Base-by-base conservation (phyloP, 2,329 filamentous ascomycete species). In the Phialophora chinensis region DNA sequence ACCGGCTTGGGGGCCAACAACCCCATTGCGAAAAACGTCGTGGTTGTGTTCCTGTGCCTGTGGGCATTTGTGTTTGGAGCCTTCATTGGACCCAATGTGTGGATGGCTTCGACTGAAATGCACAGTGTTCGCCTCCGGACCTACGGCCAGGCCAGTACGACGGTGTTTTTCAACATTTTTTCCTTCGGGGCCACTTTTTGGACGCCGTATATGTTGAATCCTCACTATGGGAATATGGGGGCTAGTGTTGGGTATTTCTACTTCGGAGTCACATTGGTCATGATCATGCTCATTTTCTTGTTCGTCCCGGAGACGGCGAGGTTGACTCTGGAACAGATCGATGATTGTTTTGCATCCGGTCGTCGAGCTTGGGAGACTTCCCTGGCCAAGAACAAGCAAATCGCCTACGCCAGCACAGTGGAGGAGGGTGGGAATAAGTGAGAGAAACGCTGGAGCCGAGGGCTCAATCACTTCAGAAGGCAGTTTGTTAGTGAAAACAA, bases 191-290 rank as follows among this genome's bases (percentile, higher is more conserved):
- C 44, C 68, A 1, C 38, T 69, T 10, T 67, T 74, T 60, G 73
- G 73, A 4, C 29, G 7, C 29, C 29, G 29, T 8, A 31, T 31
- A 31, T 31, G 29, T 31, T 27, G 27, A 27, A 27, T 27, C 27
- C 27, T 27, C 2, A 27, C 27, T 27, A 27, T 27, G 27, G 27
- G 27, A 71, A 74, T 31, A 73, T 73, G 73, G 73, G 73, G 0
- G 53, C 72, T 1, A 74, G 71, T 58, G 74, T 75, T n/a, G 74
- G 74, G 1, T 75, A 75, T 31, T 75, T 75, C 52, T 75, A 75
- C 56, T 56, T 62, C 20, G 60, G 31, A 23, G 17, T 56, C 10
- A 47, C 31, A 11, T 20, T 62, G 11, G 49, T 55, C 10, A 29
- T 65, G 6, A 20, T 61, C 62, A 11, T 57, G 10, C 23, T 55